Conservation (phyloP, 2,329 filamentous ascomycete genomes). For the Penicillium sumatraense region DNA sequence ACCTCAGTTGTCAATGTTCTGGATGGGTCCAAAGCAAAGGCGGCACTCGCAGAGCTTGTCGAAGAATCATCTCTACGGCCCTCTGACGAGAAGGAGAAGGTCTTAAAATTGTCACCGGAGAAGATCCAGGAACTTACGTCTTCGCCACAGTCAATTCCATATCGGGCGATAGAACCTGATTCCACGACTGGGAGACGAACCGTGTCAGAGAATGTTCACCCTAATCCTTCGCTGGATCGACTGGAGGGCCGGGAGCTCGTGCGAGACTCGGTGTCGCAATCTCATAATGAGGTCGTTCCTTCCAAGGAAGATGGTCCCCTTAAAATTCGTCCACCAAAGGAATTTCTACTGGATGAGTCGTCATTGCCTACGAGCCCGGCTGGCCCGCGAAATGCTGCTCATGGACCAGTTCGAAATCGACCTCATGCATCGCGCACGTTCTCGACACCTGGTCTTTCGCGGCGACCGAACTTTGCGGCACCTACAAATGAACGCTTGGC, state of each 20-base stretch:
- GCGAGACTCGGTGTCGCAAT: constrained; percentile 18
- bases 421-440: constrained; percentile 38
- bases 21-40: constrained; percentile 30
- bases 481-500: constrained; percentile 37
- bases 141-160: constrained; percentile 59
- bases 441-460: constrained; percentile 41
- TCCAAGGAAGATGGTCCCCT: constrained; percentile 19
- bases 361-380: constrained; percentile 27
- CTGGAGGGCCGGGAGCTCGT: constrained; percentile 19
- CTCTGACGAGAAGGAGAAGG: constrained; percentile 40
- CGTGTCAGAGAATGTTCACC: constrained; percentile 25
- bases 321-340: constrained; percentile 30
- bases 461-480: constrained; percentile 35
- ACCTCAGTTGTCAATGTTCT: constrained; percentile 36
- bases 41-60: constrained; percentile 28
- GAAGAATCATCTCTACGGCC: constrained; percentile 27
- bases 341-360: constrained; percentile 31
- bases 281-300: constrained; percentile 35
- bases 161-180: constrained; percentile 44
- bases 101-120: constrained; percentile 58
- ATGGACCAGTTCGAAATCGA: constrained; percentile 32
- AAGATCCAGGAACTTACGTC: constrained; percentile 60
- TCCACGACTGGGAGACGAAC: constrained; percentile 25
- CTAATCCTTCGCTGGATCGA: constrained; percentile 2
- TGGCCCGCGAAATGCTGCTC: constrained; percentile 20